Conservation (phyloP, 805 yeast genomes). For the Ascoidea rubescens region DNA sequence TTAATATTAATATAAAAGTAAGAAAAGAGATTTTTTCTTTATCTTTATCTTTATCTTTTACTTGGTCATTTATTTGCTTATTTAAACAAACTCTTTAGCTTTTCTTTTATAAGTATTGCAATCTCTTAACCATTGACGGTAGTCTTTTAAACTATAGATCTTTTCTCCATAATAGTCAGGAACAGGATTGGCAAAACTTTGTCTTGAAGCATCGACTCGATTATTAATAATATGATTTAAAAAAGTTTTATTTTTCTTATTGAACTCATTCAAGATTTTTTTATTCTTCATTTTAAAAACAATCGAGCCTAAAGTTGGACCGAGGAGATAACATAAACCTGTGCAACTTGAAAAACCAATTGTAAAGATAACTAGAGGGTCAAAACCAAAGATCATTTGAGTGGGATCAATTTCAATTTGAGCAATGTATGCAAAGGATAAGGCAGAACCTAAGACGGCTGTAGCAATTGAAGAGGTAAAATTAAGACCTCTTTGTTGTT, state of each 20-base stretch:
- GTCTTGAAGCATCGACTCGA: constrained; percentile 87
- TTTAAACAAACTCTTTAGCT: constrained; percentile 54
- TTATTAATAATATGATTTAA: constrained; percentile 59
- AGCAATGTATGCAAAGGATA: constrained; percentile 66
- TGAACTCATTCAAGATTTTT: constrained; percentile 30
- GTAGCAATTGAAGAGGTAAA: constrained; percentile 53
- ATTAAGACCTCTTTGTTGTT: constrained; percentile 60
- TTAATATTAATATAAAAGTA: too few species aligned
- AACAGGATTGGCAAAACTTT: constrained; percentile 84
- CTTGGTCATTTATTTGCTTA: background rate
- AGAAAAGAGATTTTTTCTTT: too few species aligned
- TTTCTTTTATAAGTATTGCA: constrained; percentile 83
- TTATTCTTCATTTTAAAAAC: constrained; percentile 46
- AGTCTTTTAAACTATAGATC: constrained; percentile 72
- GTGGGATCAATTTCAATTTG: constrained; percentile 81
- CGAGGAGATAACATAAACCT: constrained; percentile 64
- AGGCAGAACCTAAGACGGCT: constrained; percentile 47
- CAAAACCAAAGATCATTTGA: constrained; percentile 74
- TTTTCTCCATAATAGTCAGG: constrained; percentile 99
- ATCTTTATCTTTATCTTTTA: background rate
- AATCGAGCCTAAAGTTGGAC: constrained; percentile 69
- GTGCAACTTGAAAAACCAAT: constrained; percentile 65
- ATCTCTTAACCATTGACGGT: constrained; percentile 93
- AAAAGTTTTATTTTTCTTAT: constrained; percentile 56
- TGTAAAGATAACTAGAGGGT: constrained; percentile 70